Conservation (phyloP, 306 rosid species). For the Trifolium pratense region DNA sequence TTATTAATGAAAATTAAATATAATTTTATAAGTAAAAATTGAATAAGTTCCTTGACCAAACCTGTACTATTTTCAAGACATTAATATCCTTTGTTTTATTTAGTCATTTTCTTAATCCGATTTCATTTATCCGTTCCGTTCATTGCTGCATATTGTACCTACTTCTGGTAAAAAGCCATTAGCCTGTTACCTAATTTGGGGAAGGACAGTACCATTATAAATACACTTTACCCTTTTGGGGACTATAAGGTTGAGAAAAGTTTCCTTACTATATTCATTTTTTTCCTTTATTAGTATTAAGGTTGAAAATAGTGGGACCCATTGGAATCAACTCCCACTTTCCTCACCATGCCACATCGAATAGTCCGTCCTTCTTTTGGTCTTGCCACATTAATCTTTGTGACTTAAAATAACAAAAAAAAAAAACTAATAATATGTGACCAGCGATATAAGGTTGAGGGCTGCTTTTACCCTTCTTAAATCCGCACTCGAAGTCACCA, state of each 20-base stretch:
- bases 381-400: conserved; percentile 12
- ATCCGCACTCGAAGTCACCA: no score
- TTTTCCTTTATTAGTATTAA: conserved; percentile 30
- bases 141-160: conserved; percentile 24
- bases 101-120: not conserved
- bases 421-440: no score
- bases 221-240: conserved; percentile 35
- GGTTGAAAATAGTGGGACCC: conserved; percentile 33
- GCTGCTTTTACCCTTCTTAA: no score
- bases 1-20: no score
- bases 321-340: not conserved
- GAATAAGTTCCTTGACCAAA: no score
- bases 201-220: conserved; percentile 33
- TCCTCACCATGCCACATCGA: conserved; percentile 18
- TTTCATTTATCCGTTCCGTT: conserved; percentile 18
- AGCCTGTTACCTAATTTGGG: conserved; percentile 30
- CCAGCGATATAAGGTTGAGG: no score
- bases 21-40: no score
- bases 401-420: not conserved
- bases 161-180: conserved; percentile 30
- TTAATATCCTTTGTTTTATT: no score
- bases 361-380: conserved; percentile 16
- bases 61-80: no score
- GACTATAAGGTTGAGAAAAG: conserved; percentile 39
- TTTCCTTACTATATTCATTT: conserved; percentile 7